These are phyloP conservation scores for Laetiporus sulphureus DNA, from an alignment of 1,284 basidiomycete genomes.

Conservation along the genomic window DNA sequence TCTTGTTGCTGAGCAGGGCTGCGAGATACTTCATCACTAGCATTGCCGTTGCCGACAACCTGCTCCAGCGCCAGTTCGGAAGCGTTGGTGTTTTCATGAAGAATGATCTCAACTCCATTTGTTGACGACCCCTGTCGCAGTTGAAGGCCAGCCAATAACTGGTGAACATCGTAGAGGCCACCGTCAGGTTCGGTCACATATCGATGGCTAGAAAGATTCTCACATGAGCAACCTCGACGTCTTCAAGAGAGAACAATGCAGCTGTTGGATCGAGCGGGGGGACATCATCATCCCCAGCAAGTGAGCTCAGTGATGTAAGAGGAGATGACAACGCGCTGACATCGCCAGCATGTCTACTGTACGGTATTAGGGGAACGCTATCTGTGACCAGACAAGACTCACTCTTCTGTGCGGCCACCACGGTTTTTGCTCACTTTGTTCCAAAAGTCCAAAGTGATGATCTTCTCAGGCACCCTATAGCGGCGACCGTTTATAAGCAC, in stretches of 20 bases:
- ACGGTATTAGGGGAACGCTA: not conserved
- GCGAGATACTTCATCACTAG: too few relatives aligned
- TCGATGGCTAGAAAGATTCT: too few relatives aligned
- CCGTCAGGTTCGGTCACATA: too few relatives aligned
- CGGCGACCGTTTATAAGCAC: conserved; percentile 78
- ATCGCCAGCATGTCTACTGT: conserved; percentile 17
- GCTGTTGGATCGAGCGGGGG: conserved; percentile 13
- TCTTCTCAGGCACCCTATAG: conserved; percentile 90
- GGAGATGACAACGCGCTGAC: conserved; percentile 60
- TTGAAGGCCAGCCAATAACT: not conserved
- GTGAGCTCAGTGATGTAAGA: conserved; percentile 66
- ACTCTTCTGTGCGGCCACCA: conserved; percentile 35
- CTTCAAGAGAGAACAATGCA: conserved; percentile 29
- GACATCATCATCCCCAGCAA: conserved; percentile 53
- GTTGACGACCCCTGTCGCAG: too few relatives aligned
- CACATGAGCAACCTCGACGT: conserved; percentile 34
- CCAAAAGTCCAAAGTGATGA: conserved; percentile 96
- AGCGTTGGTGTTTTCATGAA: too few relatives aligned
- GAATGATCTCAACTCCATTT: too few relatives aligned
- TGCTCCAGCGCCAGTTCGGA: too few relatives aligned
- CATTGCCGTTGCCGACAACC: too few relatives aligned
- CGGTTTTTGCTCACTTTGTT: conserved; percentile 58
- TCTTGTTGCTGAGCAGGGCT: too few relatives aligned
- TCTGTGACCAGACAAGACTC: conserved; percentile 15
- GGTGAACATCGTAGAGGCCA: too few relatives aligned